A percentile compares a stretch with the other conserved stretches of the same genome.
Evolutionary conservation across 1,284 basidiomycete species (phyloP).

Genomic region (Anthracocystis panici-leucophaei): DNA sequence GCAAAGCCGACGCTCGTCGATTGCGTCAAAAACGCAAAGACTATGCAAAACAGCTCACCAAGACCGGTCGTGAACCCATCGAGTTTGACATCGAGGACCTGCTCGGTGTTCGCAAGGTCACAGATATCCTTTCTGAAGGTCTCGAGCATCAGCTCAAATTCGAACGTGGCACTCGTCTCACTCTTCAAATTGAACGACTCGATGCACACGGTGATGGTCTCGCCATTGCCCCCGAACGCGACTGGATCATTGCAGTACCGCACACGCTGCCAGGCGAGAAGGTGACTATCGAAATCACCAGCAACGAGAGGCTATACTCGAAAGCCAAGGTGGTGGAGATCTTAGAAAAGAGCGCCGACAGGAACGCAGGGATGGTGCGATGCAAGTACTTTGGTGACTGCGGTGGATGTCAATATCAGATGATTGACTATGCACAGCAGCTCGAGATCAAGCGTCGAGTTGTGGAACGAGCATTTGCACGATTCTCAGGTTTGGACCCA

Average conservation of each 20-base stretch:
- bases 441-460: conserved; percentile 87
- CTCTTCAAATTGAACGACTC: conserved; percentile 57
- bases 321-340: conserved; percentile 57
- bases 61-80: conserved; percentile 66
- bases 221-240: conserved; percentile 52
- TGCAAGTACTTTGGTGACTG: conserved; percentile 68
- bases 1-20: conserved; percentile 50
- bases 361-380: conserved; percentile 52
- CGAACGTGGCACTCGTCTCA: conserved; percentile 52
- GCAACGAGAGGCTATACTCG: conserved; percentile 60
- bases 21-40: conserved; percentile 60
- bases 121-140: conserved; percentile 52
- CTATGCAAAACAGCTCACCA: conserved; percentile 56
- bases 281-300: conserved; percentile 52
- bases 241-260: conserved; percentile 65
- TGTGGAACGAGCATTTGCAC: conserved; percentile 81
- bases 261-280: conserved; percentile 61
- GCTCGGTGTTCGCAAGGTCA: conserved; percentile 53
- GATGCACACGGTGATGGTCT: conserved; percentile 67
- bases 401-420: conserved; percentile 68
- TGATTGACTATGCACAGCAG: conserved; percentile 86
- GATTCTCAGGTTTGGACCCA: conserved; percentile 72
- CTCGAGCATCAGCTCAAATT: conserved; percentile 56
- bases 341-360: conserved; percentile 27
- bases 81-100: conserved; percentile 64